Conservation (phyloP, 345 rosid genomes). For the Eucalyptus pauciflora region DNA sequence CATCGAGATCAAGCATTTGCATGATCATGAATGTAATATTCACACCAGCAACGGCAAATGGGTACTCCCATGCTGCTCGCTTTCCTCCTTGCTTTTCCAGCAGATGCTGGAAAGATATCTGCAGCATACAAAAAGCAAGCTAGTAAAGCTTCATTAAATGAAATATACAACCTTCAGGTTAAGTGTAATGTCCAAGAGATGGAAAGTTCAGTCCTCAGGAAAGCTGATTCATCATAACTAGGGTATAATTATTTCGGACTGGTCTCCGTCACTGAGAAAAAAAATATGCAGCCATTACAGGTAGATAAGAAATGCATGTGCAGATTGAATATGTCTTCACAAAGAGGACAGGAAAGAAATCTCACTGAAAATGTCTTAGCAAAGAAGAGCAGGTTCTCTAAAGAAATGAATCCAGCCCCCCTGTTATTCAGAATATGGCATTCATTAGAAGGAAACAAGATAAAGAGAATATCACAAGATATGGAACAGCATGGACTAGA, state of each 20-base stretch:
- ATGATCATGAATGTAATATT: conserved; percentile 94
- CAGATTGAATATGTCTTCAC: not conserved
- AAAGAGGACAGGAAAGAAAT: not conserved
- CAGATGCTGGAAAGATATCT: conserved; percentile 67
- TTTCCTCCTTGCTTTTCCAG: conserved; percentile 69
- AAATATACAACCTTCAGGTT: not conserved
- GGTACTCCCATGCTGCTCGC: conserved; percentile 91
- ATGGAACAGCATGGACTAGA: not conserved
- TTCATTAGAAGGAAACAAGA: not conserved
- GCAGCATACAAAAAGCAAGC: not conserved
- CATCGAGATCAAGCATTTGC: conserved; percentile 94
- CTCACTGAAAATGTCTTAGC: conserved; percentile 78
- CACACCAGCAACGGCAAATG: conserved; percentile 96
- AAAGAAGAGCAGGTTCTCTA: conserved; percentile 88
- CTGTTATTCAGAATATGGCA: conserved; percentile 19
- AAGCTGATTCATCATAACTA: not conserved
- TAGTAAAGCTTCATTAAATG: not conserved
- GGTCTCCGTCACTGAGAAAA: not conserved
- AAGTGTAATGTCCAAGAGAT: not conserved
- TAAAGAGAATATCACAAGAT: not conserved
- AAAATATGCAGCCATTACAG: not conserved
- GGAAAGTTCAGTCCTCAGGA: not conserved
- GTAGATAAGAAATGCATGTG: not conserved
- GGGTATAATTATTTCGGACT: not conserved
- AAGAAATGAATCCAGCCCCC: conserved; percentile 90